These are phyloP conservation scores for Saccharomycopsis fodiens DNA, from an alignment of 805 yeast species.

Conservation along the genomic window DNA sequence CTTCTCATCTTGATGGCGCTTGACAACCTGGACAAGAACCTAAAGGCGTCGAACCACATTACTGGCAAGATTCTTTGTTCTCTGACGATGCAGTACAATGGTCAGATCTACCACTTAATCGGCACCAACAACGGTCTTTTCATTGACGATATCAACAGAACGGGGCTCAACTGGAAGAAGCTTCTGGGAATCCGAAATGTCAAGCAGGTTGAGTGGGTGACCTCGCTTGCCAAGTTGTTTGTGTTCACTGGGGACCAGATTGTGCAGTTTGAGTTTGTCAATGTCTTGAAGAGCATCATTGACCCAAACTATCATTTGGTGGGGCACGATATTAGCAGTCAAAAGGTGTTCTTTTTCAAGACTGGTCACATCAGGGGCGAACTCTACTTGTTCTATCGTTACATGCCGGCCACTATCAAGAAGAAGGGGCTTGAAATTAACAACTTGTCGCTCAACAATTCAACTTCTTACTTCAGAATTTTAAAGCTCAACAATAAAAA, in stretches of 20 bases:
- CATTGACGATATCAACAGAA: constrained; percentile 20
- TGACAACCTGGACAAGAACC: constrained; percentile 7
- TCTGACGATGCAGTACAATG: constrained; percentile 14
- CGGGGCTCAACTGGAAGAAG: constrained; percentile 20
- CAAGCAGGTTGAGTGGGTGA: constrained; percentile 18
- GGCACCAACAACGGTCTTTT: constrained; percentile 18
- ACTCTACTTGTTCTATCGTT: constrained; percentile 15
- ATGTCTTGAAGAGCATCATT: constrained; percentile 18
- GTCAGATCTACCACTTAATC: constrained; percentile 18
- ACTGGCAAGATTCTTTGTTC: constrained; percentile 17
- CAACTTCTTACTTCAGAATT: constrained; percentile 12
- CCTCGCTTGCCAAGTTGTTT: constrained; percentile 4
- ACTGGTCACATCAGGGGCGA: constrained; percentile 15
- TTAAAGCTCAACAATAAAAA: constrained; percentile 10
- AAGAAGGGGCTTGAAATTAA: constrained; percentile 18
- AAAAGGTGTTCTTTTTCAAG: constrained; percentile 19
- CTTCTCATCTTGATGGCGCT: constrained; percentile 9
- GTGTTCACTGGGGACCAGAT: constrained; percentile 20
- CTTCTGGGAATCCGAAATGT: constrained; percentile 19
- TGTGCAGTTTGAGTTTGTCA: constrained; percentile 20
- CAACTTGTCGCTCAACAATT: constrained; percentile 7
- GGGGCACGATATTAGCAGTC: constrained; percentile 20
- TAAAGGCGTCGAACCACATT: constrained; percentile 5
- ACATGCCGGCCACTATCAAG: constrained; percentile 16
- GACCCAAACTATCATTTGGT: constrained; percentile 19